Conservation (phyloP, 2,329 filamentous ascomycete genomes). For the Fusarium fracticaudum region DNA sequence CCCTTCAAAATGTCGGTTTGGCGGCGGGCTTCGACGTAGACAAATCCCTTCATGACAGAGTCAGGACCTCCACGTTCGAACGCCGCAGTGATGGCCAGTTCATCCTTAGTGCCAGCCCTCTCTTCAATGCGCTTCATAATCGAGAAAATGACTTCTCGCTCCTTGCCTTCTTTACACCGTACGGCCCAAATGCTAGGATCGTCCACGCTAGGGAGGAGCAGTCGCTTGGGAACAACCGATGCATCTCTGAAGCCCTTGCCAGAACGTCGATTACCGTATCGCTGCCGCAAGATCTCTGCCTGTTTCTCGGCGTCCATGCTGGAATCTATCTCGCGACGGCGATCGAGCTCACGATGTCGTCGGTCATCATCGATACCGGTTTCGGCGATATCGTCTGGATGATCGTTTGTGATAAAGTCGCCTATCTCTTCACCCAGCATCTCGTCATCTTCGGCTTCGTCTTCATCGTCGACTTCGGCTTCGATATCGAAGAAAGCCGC, state of each 20-base stretch:
- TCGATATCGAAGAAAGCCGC: conserved; percentile 97
- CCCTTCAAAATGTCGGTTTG: conserved; percentile 87
- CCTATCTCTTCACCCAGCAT: conserved; percentile 86
- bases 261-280: conserved; percentile 83
- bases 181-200: conserved; percentile 97
- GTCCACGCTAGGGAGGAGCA: conserved; percentile 91
- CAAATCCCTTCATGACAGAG: conserved; percentile 87
- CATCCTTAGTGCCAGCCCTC: conserved; percentile 78
- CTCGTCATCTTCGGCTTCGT: conserved; percentile 87
- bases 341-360: conserved; percentile 92
- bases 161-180: conserved; percentile 93
- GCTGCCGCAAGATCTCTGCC: conserved; percentile 84
- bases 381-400: conserved; percentile 88
- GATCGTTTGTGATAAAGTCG: conserved; percentile 87
- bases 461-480: conserved; percentile 96
- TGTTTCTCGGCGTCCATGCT: conserved; percentile 95
- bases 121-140: conserved; percentile 92
- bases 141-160: conserved; percentile 86
- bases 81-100: conserved; percentile 85
- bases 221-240: conserved; percentile 81
- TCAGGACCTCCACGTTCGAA: conserved; percentile 87
- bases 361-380: conserved; percentile 87
- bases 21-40: conserved; percentile 92
- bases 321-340: conserved; percentile 85
- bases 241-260: conserved; percentile 73